These are phyloP conservation scores for Backusella macrospora DNA, from an alignment of 192 early-diverging fungal genomes.

Conservation along the genomic window DNA sequence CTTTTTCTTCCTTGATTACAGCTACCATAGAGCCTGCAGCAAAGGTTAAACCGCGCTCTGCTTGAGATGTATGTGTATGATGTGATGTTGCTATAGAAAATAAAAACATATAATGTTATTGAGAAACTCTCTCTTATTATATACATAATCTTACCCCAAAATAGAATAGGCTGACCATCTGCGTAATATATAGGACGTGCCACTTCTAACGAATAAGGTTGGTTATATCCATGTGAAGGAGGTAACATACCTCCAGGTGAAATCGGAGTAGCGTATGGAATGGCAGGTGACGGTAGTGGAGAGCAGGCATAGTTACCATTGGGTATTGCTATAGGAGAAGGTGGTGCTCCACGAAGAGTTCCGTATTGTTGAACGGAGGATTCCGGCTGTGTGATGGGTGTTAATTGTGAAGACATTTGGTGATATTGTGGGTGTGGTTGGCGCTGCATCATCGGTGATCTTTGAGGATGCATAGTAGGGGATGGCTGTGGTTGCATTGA, in stretches of 20 bases:
- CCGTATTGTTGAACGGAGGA: background rate
- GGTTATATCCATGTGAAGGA: background rate
- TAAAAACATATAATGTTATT: background rate
- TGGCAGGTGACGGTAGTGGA: background rate
- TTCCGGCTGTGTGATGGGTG: background rate
- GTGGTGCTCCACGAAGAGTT: background rate
- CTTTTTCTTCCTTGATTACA: background rate
- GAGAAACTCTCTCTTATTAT: background rate
- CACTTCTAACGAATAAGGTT: background rate
- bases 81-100: background rate
- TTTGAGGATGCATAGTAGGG: slow-evolving; percentile 6
- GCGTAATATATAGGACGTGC: background rate
- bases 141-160: slow-evolving; percentile 13
- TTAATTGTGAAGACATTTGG: background rate
- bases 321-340: background rate
- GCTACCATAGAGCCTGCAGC: background rate
- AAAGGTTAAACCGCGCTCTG: background rate
- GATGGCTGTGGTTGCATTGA: slow-evolving; percentile 14
- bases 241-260: background rate
- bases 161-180: background rate
- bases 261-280: background rate
- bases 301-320: background rate
- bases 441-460: slow-evolving; percentile 4
- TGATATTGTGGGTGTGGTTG: slow-evolving; percentile 4
- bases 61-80: background rate